Base-by-base conservation (phyloP, 306 rosid genomes). In the Fragaria iinumae region DNA sequence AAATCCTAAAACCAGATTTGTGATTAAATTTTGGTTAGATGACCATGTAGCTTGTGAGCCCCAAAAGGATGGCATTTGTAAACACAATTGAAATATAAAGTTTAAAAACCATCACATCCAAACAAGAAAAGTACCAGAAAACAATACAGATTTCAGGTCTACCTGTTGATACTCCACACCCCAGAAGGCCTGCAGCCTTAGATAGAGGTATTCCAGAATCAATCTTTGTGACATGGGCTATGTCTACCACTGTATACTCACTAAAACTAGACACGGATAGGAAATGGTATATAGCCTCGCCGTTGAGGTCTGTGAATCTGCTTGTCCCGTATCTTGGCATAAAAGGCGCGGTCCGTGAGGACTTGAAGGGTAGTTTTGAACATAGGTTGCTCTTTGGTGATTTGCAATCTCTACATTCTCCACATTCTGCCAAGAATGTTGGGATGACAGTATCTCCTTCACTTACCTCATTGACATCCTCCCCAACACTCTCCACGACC, bases 131-230 rank as follows among this genome's bases (percentile, higher is more conserved):
- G 32, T 27, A 72, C n/a, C 41, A 14, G 23, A 20, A 9, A 38
- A 13, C 17, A 73, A 25, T 23, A 55, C 8, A 49, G 34, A 38
- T 1, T 25, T 23, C n/a, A 70, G 8, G 7, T 14, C 56, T 79
- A 93, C 98, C 98, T 5, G 98, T 90, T 52, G 95, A 86, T 75
- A 94, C 87, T 60, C 96, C 96, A 50, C 98, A 94, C 13, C 97
- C 89, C 21, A 94, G 87, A 72, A 91, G 95, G 74, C 94, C 92
- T 29, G 67, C 41, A 43, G 95, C 95, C 77, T 77, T 85, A 47
- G 78, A 80, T 39, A 94, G 94, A 63, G 98, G 93, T 70, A 88
- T 27, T 36, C 76, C 16, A 0, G 90, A 86, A 44, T 88, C 86
- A 63, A 90, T 81, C 87, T 90, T 94, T 36, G 84, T 78, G 23